These are phyloP conservation scores for Pichia sp. DNA, from an alignment of 1,139 yeast species.

Conservation along the genomic window DNA sequence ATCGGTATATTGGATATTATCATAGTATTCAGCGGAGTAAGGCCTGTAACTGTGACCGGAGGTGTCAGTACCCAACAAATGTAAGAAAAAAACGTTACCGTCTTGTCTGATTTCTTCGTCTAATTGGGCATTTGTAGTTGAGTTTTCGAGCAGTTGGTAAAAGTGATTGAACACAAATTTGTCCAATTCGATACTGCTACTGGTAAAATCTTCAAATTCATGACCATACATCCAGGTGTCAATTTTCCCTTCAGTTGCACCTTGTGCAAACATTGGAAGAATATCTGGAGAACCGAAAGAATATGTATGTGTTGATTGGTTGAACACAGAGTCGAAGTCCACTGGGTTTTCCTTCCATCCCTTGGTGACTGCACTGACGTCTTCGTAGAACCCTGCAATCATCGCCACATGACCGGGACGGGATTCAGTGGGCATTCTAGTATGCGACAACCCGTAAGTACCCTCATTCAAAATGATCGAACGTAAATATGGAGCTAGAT, in stretches of 20 bases:
- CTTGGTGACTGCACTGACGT: conserved; percentile 95
- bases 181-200: conserved; percentile 82
- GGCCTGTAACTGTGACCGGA: conserved; percentile 98
- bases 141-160: conserved; percentile 61
- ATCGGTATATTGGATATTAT: conserved; percentile 85
- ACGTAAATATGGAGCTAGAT: conserved; percentile 83
- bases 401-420: conserved; percentile 99
- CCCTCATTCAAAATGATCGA: conserved; percentile 66
- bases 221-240: conserved; percentile 95
- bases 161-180: conserved; percentile 81
- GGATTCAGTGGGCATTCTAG: conserved; percentile 99
- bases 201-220: conserved; percentile 91
- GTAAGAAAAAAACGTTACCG: conserved; percentile 85
- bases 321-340: conserved; percentile 92
- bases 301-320: conserved; percentile 87
- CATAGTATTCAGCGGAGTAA: conserved; percentile 90
- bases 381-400: conserved; percentile 98
- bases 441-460: conserved; percentile 92
- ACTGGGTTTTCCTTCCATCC: conserved; percentile 99
- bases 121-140: conserved; percentile 54
- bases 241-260: conserved; percentile 66
- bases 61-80: conserved; percentile 91
- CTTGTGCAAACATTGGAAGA: conserved; percentile 91
- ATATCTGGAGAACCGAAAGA: conserved; percentile 97
- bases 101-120: conserved; percentile 63